A percentile compares a stretch with the other conserved stretches of the same genome.
These are phyloP conservation scores for Camelina hispida DNA, from an alignment of 345 rosid genomes.

Conservation along the genomic window DNA sequence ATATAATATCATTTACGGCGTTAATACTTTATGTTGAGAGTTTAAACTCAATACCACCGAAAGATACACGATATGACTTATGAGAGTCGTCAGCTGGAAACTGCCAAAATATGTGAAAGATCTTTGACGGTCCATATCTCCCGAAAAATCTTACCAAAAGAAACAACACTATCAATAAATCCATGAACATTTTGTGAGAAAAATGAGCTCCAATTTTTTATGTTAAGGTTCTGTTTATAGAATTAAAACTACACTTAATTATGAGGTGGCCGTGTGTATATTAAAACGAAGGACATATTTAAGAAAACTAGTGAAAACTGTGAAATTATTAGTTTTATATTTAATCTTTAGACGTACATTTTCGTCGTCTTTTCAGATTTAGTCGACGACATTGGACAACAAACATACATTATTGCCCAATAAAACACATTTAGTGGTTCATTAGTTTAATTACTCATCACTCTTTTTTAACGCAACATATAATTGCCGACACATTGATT, in stretches of 20 bases:
- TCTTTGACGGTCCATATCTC: not conserved
- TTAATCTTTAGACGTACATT: not conserved
- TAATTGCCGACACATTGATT: not conserved
- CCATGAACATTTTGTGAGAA: not conserved
- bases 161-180: not conserved
- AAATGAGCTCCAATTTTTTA: not conserved
- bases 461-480: constrained; percentile 4
- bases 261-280: not conserved
- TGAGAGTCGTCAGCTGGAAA: not conserved
- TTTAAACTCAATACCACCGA: not conserved
- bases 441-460: not conserved
- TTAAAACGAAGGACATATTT: not conserved
- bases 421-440: not conserved
- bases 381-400: not conserved
- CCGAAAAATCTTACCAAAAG: not conserved
- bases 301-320: not conserved
- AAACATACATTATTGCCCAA: not conserved
- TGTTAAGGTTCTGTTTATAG: not conserved
- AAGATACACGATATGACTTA: not conserved
- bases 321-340: not conserved
- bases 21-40: not conserved
- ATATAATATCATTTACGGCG: not conserved
- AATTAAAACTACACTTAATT: not conserved
- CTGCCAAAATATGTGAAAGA: not conserved
- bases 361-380: not conserved